These are phyloP conservation scores for Sordariomycetes sp. DNA, from an alignment of 2,329 filamentous ascomycete species.

Conservation along the genomic window DNA sequence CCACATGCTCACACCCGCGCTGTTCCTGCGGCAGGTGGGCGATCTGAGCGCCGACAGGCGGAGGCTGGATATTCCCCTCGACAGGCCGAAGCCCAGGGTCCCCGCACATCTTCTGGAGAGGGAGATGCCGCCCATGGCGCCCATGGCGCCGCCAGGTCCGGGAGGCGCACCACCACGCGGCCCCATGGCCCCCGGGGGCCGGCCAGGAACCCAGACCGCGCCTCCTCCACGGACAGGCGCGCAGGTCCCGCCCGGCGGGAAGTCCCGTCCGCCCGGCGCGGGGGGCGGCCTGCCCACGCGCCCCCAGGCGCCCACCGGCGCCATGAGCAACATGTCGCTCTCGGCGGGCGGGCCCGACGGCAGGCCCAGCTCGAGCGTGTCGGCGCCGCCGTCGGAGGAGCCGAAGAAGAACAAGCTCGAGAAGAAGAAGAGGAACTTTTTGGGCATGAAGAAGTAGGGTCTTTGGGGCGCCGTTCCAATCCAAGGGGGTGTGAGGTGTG, in stretches of 20 bases:
- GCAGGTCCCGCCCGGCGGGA: not conserved
- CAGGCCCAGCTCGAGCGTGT: not conserved
- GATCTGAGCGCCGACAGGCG: slow-evolving; percentile 69
- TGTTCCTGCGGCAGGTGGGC: slow-evolving; percentile 74
- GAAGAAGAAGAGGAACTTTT: slow-evolving; percentile 51
- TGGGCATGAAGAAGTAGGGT: slow-evolving; percentile 46
- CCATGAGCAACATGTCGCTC: slow-evolving; percentile 46
- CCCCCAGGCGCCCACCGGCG: slow-evolving; percentile 34
- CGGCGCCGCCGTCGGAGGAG: slow-evolving; percentile 13
- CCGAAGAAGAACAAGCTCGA: slow-evolving; percentile 38
- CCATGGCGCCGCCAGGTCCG: not conserved
- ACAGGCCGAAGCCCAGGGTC: slow-evolving; percentile 69
- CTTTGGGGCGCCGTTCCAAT: not conserved
- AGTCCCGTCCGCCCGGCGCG: slow-evolving; percentile 9
- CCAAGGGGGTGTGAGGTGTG: not conserved
- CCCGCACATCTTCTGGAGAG: slow-evolving; percentile 81
- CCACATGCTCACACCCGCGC: slow-evolving; percentile 80
- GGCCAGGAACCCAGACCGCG: slow-evolving; percentile 2
- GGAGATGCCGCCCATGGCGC: slow-evolving; percentile 4
- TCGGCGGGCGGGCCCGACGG: slow-evolving; percentile 8
- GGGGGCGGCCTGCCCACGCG: slow-evolving; percentile 23
- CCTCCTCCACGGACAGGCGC: not conserved
- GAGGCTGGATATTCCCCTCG: slow-evolving; percentile 68
- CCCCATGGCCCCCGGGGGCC: no score
- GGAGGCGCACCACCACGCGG: slow-evolving; percentile 8